Base-by-base conservation (phyloP, 1,284 basidiomycete species). In the Pterula multifida region DNA sequence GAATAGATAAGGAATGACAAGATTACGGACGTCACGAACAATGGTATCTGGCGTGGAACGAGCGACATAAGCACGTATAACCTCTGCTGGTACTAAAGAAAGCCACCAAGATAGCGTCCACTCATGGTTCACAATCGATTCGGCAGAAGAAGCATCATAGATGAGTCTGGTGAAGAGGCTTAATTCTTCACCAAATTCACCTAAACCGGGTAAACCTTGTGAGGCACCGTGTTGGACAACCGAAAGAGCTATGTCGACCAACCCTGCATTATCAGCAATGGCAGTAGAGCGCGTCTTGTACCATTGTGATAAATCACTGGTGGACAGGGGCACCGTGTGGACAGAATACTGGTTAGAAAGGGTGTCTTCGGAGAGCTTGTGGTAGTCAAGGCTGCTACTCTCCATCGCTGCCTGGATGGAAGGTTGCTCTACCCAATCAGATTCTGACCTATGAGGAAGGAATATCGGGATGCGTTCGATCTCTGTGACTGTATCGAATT, bases 1-100 rank as follows among this genome's bases (percentile, higher is more conserved):
- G 57, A 85, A 93, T 1, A 96, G 76, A 61, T 94, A 97, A 1
- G 93, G 93, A 65, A 92, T 73, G 50, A 92, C 87, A 24, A 95
- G 79, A 25, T 73, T 74, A 22, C 75, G 70, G 48, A 96, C 83
- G 57, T 92, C 83, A 45, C 65, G 64, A 1, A 81, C 75, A n/a
- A 96, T 60, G 13, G 74, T 77, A 2, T 72, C 68, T 2, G 84
- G 71, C 1, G 77, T 79, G 4, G 90, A 85, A 61, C 81, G 68
- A 3, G 75, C 67, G 4, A 95, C 75, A 63, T 94, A 95, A 22
- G 85, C 85, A 13, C 66, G 67, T 51, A 96, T 70, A 26, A 90
- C 73, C 12, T 78, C 71, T 2, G 72, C 63, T 4, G 87, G 77
- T 3, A 74, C 67, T 69, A 92, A 77, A 1, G 70, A 61, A 44